Evolutionary conservation across 495 filamentous ascomycete genomes (phyloP).

Genomic region (Penicillium fimorum): DNA sequence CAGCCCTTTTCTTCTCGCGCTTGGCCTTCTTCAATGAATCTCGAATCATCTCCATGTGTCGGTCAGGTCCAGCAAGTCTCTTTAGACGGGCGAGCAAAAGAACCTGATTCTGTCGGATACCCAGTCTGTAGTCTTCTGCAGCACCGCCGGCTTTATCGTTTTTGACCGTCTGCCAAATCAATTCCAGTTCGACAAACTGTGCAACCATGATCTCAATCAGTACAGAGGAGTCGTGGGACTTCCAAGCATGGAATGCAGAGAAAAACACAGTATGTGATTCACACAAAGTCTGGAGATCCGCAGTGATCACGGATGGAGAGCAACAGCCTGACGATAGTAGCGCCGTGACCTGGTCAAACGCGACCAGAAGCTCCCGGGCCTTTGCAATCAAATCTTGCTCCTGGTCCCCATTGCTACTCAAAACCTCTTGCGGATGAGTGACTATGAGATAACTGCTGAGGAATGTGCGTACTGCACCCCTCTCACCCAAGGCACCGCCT

Average conservation of each 20-base stretch:
- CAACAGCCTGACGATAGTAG: constrained; percentile 56
- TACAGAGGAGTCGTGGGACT: constrained; percentile 83
- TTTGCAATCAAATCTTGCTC: constrained; percentile 90
- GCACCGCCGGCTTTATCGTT: constrained; percentile 82
- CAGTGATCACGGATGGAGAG: constrained; percentile 36
- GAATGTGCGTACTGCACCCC: constrained; percentile 83
- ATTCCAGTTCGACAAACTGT: constrained; percentile 91
- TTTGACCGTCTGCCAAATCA: constrained; percentile 96
- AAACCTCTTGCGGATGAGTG: constrained; percentile 85
- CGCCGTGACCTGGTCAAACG: constrained; percentile 74
- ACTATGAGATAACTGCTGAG: constrained; percentile 90
- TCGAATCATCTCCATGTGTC: constrained; percentile 76
- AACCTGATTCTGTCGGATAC: constrained; percentile 90
- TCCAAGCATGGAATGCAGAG: constrained; percentile 93
- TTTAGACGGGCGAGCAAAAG: constrained; percentile 86
- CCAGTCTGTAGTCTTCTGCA: constrained; percentile 84
- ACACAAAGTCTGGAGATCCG: constrained; percentile 46
- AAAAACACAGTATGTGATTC: constrained; percentile 78
- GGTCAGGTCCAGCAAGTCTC: constrained; percentile 79
- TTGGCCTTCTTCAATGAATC: constrained; percentile 79
- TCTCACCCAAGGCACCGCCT: constrained; percentile 65
- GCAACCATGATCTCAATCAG: constrained; percentile 93
- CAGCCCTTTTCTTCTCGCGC: constrained; percentile 57
- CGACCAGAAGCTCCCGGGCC: constrained; percentile 77
- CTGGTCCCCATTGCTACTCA: constrained; percentile 80